Evolutionary conservation across 2,329 filamentous ascomycete genomes (phyloP).

Genomic region (Aphanocladium album): DNA sequence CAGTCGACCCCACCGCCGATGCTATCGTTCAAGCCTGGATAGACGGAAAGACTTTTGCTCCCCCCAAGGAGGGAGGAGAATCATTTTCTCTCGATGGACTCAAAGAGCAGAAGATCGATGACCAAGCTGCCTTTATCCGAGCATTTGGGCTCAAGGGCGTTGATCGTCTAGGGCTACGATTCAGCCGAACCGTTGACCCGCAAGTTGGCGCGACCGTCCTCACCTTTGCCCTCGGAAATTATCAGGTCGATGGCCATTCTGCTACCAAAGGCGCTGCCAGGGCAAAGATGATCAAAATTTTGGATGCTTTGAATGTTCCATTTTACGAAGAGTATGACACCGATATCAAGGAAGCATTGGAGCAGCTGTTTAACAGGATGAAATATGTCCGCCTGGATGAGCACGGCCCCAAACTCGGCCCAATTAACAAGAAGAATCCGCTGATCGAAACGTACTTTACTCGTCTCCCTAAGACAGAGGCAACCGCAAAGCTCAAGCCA

Average conservation of each 20-base stretch:
- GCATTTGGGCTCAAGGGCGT: constrained; percentile 65
- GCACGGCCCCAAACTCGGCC: constrained; percentile 79
- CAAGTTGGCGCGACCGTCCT: constrained; percentile 56
- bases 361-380: constrained; percentile 89
- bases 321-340: constrained; percentile 90
- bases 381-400: constrained; percentile 94
- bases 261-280: constrained; percentile 46
- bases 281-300: constrained; percentile 54
- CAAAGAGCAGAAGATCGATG: constrained; percentile 38
- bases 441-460: constrained; percentile 96
- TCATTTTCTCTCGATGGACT: constrained; percentile 42
- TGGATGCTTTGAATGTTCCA: constrained; percentile 80
- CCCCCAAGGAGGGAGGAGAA: constrained; percentile 37
- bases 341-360: constrained; percentile 75
- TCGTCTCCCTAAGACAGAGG: constrained; percentile 71
- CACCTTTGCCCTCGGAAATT: constrained; percentile 50
- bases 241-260: constrained; percentile 37
- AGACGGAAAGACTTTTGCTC: constrained; percentile 49
- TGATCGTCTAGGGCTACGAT: constrained; percentile 75
- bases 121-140: constrained; percentile 58
- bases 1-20: constrained; percentile 68
- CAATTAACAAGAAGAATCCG: constrained; percentile 70
- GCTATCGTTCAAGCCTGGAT: constrained; percentile 69
- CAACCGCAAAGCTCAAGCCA: constrained; percentile 69
- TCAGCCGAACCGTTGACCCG: constrained; percentile 67